Percentiles rank a stretch among this genome's conserved stretches.
These are phyloP conservation scores for Chlamydomonas sphaeroides DNA, from an alignment of 139 green algal species.

Conservation along the genomic window DNA sequence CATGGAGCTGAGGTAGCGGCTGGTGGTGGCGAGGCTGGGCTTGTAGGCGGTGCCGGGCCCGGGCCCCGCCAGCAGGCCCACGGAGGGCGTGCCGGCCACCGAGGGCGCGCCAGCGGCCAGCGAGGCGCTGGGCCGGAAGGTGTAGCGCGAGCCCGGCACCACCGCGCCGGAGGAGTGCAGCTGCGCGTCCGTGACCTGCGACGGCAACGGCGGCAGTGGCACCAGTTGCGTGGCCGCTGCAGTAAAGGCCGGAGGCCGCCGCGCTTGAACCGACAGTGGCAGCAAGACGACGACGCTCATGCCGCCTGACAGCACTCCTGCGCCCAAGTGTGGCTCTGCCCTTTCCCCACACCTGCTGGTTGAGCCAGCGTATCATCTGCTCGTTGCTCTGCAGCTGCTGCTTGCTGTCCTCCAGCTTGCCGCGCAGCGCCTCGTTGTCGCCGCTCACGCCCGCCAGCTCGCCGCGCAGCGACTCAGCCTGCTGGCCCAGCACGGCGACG, in stretches of 20 bases:
- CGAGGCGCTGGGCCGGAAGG: slow-evolving; percentile 51
- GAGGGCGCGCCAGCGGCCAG: neutral
- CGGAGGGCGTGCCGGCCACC: slow-evolving; percentile 5
- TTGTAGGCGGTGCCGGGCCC: slow-evolving; percentile 13
- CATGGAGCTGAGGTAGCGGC: neutral
- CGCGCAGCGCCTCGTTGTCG: slow-evolving; percentile 66
- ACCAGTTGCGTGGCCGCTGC: too few relatives aligned
- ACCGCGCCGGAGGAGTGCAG: slow-evolving; percentile 52
- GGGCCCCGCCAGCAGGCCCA: slow-evolving; percentile 25
- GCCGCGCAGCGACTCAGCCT: neutral
- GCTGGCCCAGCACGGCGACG: slow-evolving; percentile 4
- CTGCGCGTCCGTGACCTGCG: slow-evolving; percentile 81
- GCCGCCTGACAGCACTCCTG: too few relatives aligned
- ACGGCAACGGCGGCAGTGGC: too few relatives aligned
- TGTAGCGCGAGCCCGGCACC: slow-evolving; percentile 57
- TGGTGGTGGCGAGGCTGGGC: neutral
- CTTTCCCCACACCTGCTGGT: slow-evolving; percentile 75
- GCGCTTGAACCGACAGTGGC: too few relatives aligned
- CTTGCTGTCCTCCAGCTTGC: slow-evolving; percentile 86
- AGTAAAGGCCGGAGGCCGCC: too few relatives aligned
- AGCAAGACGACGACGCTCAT: too few relatives aligned
- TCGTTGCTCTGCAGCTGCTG: slow-evolving; percentile 85
- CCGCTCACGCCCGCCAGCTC: slow-evolving; percentile 16
- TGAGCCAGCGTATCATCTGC: slow-evolving; percentile 96
- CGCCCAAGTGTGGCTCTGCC: too few relatives aligned